These are phyloP conservation scores for Irpex sp. DNA, from an alignment of 1,284 basidiomycete species.

Conservation along the genomic window DNA sequence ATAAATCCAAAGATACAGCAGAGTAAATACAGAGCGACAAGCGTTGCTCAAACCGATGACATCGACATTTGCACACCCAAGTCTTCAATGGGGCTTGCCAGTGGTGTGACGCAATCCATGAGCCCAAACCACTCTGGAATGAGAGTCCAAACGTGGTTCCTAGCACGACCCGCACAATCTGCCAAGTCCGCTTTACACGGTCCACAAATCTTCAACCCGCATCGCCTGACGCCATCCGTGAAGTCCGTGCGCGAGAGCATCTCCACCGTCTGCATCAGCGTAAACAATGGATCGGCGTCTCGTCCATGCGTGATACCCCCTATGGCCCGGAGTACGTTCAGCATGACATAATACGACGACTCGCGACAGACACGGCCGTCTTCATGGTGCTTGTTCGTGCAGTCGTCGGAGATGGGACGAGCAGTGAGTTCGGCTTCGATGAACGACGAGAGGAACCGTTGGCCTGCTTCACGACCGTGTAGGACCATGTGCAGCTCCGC, in stretches of 20 bases:
- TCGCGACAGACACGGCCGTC: conserved; percentile 45
- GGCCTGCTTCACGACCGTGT: conserved; percentile 59
- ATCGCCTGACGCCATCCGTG: conserved; percentile 52
- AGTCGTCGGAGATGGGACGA: conserved; percentile 44
- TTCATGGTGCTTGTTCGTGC: conserved; percentile 34
- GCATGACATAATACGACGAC: conserved; percentile 71
- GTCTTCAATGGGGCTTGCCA: background rate
- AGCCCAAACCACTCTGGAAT: conserved; percentile 69
- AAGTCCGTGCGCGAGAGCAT: conserved; percentile 71
- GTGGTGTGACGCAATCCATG: conserved; percentile 6
- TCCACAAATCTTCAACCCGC: conserved; percentile 58
- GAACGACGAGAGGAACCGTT: conserved; percentile 60
- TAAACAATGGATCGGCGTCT: conserved; percentile 69
- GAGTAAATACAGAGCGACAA: background rate
- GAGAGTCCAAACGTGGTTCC: conserved; percentile 60
- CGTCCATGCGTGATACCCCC: conserved; percentile 67
- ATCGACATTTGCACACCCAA: background rate
- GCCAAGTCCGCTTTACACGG: conserved; percentile 61
- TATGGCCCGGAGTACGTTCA: conserved; percentile 65
- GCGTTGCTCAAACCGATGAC: background rate
- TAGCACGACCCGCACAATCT: conserved; percentile 43
- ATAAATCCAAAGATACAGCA: background rate
- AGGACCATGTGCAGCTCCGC: conserved; percentile 47
- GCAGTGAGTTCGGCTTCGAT: conserved; percentile 50
- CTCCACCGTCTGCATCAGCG: conserved; percentile 60